phyloP scores from a whole-genome alignment of 345 rosid genomes.

The Brassica juncea region DNA sequence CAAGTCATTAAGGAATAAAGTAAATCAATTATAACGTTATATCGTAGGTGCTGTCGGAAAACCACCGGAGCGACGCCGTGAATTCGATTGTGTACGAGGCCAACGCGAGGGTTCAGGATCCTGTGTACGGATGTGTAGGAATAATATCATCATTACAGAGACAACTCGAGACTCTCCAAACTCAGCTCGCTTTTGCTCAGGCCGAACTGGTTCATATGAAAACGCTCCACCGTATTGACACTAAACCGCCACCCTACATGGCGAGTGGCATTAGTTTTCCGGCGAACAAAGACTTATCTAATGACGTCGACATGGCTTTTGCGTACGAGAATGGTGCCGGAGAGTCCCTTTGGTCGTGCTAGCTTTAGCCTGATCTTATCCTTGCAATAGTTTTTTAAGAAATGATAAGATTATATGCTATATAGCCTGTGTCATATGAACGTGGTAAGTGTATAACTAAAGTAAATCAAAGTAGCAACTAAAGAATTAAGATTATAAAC shows the following conservation, averaged over 20 bases:
- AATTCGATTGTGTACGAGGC: conserved; percentile 94
- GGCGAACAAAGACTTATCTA: conserved; percentile 22
- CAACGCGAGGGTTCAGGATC: conserved; percentile 81
- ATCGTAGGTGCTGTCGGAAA: conserved; percentile 61
- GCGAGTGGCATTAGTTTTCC: conserved; percentile 21
- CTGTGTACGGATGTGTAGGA: conserved; percentile 90
- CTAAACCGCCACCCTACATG: conserved; percentile 18
- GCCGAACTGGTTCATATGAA: conserved; percentile 73
- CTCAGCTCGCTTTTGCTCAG: conserved; percentile 74
- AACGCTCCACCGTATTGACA: conserved; percentile 38
- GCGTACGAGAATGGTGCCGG: conserved; percentile 24
- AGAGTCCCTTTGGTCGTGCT: conserved; percentile 39
- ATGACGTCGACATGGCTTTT: conserved; percentile 23
- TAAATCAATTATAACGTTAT: neutral
- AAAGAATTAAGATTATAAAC: conserved; percentile 3
- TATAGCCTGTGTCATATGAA: neutral
- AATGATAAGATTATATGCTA: neutral
- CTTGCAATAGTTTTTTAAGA: neutral
- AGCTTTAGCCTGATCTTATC: conserved; percentile 8
- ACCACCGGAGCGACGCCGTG: conserved; percentile 85
- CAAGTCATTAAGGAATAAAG: neutral
- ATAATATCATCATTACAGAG: conserved; percentile 77
- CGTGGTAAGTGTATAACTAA: neutral
- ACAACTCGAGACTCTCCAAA: conserved; percentile 74
- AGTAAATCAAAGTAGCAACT: conserved; percentile 15